Percentiles rank a stretch among this genome's conserved stretches.
These are phyloP conservation scores for Acidiella bohemica DNA, from an alignment of 495 filamentous ascomycete genomes.

Conservation along the genomic window DNA sequence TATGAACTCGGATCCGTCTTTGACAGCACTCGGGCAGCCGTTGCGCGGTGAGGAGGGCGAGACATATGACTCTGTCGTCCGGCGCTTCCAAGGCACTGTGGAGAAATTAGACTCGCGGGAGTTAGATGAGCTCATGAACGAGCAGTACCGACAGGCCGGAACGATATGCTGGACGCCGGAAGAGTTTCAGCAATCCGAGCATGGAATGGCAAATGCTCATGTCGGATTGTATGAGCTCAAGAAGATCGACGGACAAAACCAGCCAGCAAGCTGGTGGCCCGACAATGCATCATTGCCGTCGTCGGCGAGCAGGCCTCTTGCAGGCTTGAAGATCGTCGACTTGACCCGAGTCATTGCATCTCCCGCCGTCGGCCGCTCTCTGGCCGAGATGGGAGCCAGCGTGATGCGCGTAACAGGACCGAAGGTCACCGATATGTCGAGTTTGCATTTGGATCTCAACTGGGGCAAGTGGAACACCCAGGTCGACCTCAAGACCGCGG, in stretches of 20 bases:
- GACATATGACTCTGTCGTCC: conserved; percentile 18
- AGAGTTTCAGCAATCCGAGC: conserved; percentile 34
- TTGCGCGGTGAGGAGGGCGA: conserved; percentile 11
- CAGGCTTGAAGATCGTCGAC: conserved; percentile 47
- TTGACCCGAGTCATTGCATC: conserved; percentile 49
- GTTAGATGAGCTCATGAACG: conserved; percentile 34
- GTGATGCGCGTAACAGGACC: conserved; percentile 49
- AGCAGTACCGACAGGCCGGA: conserved; percentile 39
- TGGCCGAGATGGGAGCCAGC: conserved; percentile 46
- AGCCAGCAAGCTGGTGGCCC: conserved; percentile 35
- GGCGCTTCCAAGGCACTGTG: conserved; percentile 7
- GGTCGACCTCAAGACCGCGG: conserved; percentile 34
- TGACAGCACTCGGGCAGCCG: conserved; percentile 34
- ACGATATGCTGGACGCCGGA: conserved; percentile 37
- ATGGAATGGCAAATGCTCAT: conserved; percentile 38
- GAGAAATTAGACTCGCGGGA: conserved; percentile 20
- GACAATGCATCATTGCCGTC: conserved; percentile 24
- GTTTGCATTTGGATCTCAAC: conserved; percentile 39
- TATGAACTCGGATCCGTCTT: conserved; percentile 35
- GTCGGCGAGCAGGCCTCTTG: conserved; percentile 34
- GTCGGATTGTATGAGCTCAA: conserved; percentile 37
- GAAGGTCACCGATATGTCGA: conserved; percentile 36
- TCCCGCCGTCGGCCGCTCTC: conserved; percentile 38
- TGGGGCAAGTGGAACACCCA: conserved; percentile 44
- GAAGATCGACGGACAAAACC: conserved; percentile 20